These are phyloP conservation scores for Lactarius indigo DNA, from an alignment of 768 basidiomycete species.

Conservation along the genomic window DNA sequence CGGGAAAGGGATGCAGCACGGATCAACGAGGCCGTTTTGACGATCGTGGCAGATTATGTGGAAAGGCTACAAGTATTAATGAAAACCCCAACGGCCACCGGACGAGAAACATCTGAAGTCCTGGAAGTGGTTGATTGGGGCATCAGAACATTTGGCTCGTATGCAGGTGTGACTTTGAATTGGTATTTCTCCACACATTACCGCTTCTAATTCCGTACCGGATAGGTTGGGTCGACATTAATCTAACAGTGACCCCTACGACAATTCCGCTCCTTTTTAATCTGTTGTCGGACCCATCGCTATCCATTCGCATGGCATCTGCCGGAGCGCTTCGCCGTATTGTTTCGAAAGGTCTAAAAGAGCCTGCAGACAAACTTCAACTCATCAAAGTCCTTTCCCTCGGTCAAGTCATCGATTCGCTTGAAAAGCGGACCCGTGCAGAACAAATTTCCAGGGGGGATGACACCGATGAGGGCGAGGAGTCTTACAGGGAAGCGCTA, in stretches of 20 bases:
- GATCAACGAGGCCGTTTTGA: constrained; percentile 84
- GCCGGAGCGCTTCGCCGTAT: constrained; percentile 78
- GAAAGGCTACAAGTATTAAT: constrained; percentile 53
- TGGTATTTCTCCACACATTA: neutral
- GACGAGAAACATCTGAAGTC: constrained; percentile 52
- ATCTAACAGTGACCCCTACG: constrained; percentile 86
- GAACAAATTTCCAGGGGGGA: constrained; percentile 64
- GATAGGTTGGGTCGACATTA: constrained; percentile 96
- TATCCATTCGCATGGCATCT: constrained; percentile 80
- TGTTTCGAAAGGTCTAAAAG: constrained; percentile 90
- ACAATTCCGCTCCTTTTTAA: constrained; percentile 84
- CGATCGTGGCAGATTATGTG: constrained; percentile 70
- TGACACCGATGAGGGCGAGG: constrained; percentile 81
- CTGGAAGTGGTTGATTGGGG: constrained; percentile 89
- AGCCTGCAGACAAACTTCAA: constrained; percentile 83
- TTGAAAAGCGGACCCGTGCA: constrained; percentile 71
- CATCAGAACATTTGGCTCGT: constrained; percentile 87
- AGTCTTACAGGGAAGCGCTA: constrained; percentile 84
- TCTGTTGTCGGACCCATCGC: constrained; percentile 71
- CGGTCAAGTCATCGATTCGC: constrained; percentile 71
- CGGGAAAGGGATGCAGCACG: constrained; percentile 82
- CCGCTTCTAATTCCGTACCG: constrained; percentile 10
- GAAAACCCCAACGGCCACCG: constrained; percentile 44
- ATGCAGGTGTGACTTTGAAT: constrained; percentile 70
- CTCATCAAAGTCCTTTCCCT: constrained; percentile 87